Conservation (phyloP, 2,329 filamentous ascomycete species). For the Aureobasidium leucospermi region DNA sequence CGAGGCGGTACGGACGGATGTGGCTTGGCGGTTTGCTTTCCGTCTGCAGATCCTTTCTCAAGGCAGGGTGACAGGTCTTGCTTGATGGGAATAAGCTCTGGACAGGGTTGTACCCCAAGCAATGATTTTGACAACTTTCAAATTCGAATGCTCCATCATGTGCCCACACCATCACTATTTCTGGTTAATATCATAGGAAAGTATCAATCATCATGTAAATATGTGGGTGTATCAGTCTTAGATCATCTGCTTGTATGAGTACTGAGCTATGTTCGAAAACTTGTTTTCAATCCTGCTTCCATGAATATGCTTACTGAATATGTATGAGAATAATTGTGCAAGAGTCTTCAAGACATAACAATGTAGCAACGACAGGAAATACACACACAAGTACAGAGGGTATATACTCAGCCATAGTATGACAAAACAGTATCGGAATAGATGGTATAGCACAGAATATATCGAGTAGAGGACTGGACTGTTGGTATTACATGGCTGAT, state of each 20-base stretch:
- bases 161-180: not conserved
- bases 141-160: not conserved
- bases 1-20: conserved; percentile 10
- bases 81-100: not conserved
- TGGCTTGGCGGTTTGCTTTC: not conserved
- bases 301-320: not conserved
- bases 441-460: not conserved
- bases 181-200: too few species aligned
- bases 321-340: not conserved
- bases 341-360: too few species aligned
- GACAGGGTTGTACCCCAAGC: not conserved
- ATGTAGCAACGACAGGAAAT: too few species aligned
- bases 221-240: not conserved
- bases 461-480: not conserved
- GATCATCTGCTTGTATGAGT: fast-evolving
- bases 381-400: too few species aligned
- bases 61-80: not conserved
- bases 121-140: not conserved
- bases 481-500: too few species aligned
- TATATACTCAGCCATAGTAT: too few species aligned
- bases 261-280: not conserved
- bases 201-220: not conserved
- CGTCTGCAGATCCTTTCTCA: not conserved
- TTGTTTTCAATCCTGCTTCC: not conserved
- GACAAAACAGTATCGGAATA: not conserved